Conservation (phyloP, 306 rosid species). For the Cucumis cinereus region DNA sequence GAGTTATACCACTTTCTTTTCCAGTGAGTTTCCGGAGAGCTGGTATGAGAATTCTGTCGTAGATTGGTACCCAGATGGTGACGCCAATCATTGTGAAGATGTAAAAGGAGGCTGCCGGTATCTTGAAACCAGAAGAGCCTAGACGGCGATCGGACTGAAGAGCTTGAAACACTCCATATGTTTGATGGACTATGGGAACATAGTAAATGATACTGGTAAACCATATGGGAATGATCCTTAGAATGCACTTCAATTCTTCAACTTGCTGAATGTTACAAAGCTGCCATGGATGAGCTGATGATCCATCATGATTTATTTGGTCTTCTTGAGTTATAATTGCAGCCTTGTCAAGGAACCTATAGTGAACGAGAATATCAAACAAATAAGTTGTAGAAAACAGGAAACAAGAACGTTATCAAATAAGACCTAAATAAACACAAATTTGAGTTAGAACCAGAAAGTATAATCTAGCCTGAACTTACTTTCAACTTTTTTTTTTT, state of each 20-base stretch:
- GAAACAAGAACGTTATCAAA: no score
- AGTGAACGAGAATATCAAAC: background rate
- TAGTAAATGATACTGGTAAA: slow-evolving; percentile 17
- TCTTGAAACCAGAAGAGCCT: slow-evolving; percentile 29
- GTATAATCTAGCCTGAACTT: background rate
- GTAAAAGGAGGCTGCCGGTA: slow-evolving; percentile 21
- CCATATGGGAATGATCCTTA: slow-evolving; percentile 41
- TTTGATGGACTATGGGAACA: slow-evolving; percentile 21
- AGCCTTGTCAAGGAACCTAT: slow-evolving; percentile 28
- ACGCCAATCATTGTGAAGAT: slow-evolving; percentile 9
- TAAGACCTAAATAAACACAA: background rate
- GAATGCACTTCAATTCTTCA: slow-evolving; percentile 23
- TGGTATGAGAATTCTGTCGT: slow-evolving; percentile 20
- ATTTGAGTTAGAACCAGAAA: no score
- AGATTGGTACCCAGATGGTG: slow-evolving; percentile 24
- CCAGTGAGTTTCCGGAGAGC: slow-evolving; percentile 16
- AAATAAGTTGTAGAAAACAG: no score
- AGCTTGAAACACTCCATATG: slow-evolving; percentile 3
- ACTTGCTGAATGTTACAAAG: slow-evolving; percentile 27
- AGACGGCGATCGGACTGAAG: slow-evolving; percentile 21
- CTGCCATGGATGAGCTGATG: slow-evolving; percentile 21
- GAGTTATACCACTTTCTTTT: slow-evolving; percentile 17
- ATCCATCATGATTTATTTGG: slow-evolving; percentile 18
- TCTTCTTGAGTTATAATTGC: slow-evolving; percentile 18
- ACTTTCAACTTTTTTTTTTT: background rate